Conservation (phyloP, 192 early-diverging fungal genomes). For the Powellomyces hirtus region DNA sequence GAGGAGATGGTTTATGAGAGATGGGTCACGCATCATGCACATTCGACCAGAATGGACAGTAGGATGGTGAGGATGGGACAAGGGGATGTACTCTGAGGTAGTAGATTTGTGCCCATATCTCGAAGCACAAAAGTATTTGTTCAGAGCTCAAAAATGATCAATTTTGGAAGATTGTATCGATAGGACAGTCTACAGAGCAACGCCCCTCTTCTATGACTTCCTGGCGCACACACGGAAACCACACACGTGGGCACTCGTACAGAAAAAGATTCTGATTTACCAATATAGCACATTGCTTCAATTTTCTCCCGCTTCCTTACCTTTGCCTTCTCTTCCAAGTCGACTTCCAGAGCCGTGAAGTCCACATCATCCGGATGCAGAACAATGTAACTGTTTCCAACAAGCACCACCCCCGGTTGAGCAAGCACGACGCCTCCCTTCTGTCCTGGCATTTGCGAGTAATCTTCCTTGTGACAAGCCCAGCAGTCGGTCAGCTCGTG, state of each 20-base stretch:
- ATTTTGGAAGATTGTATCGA: conserved; percentile 52
- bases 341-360: conserved; percentile 24
- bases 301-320: not conserved
- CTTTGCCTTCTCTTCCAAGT: not conserved
- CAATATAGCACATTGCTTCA: conserved; percentile 1
- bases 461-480: conserved; percentile 58
- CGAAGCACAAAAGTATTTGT: conserved; percentile 26
- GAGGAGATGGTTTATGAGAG: too few relatives aligned
- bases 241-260: too few relatives aligned
- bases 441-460: conserved; percentile 39
- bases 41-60: too few relatives aligned
- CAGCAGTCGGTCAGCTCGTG: conserved; percentile 56
- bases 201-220: conserved; percentile 30
- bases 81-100: conserved; percentile 27
- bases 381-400: conserved; percentile 33
- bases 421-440: conserved; percentile 39
- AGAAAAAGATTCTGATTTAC: too few relatives aligned
- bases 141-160: conserved; percentile 11
- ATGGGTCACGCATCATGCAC: too few relatives aligned
- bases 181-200: conserved; percentile 10
- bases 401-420: conserved; percentile 21
- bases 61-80: too few relatives aligned
- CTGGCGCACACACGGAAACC: too few relatives aligned
- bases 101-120: conserved; percentile 26
- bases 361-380: conserved; percentile 41